These are phyloP conservation scores for Picea abies DNA, from an alignment of 83 land plant species.

Conservation along the genomic window DNA sequence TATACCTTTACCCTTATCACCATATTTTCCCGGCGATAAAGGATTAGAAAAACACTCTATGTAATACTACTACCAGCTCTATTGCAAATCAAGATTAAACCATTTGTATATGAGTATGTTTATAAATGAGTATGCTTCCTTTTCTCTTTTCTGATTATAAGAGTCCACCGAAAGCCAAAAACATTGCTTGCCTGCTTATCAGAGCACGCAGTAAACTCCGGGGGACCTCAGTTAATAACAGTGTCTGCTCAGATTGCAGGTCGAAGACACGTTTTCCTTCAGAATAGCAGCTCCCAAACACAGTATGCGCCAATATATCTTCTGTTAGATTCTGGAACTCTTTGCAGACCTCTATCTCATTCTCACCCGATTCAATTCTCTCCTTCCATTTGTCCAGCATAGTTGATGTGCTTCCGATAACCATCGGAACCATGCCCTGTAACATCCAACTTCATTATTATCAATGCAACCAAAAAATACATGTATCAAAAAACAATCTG, in stretches of 20 bases:
- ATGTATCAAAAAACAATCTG: too few relatives aligned
- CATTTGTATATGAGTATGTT: too few relatives aligned
- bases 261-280: slow-evolving; percentile 21
- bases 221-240: slow-evolving; percentile 1
- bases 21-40: too few relatives aligned
- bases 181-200: slow-evolving; percentile 2
- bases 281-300: slow-evolving; percentile 26
- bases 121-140: too few relatives aligned
- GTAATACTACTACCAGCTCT: too few relatives aligned
- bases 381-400: slow-evolving; percentile 23
- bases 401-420: slow-evolving; percentile 16
- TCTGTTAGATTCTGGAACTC: slow-evolving; percentile 29
- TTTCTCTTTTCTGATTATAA: too few relatives aligned
- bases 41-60: too few relatives aligned
- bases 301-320: slow-evolving; percentile 28
- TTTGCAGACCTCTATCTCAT: slow-evolving; percentile 20
- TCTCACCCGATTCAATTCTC: slow-evolving; percentile 12
- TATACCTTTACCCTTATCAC: too few relatives aligned
- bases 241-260: slow-evolving; percentile 16
- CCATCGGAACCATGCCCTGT: slow-evolving; percentile 18
- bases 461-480: too few relatives aligned
- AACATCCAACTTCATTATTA: too few relatives aligned
- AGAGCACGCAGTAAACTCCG: slow-evolving; percentile 5
- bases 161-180: neutral
- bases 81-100: too few relatives aligned